Base-by-base conservation (phyloP, 805 yeast species). In the Yamadazyma takamatsuzukensis region DNA sequence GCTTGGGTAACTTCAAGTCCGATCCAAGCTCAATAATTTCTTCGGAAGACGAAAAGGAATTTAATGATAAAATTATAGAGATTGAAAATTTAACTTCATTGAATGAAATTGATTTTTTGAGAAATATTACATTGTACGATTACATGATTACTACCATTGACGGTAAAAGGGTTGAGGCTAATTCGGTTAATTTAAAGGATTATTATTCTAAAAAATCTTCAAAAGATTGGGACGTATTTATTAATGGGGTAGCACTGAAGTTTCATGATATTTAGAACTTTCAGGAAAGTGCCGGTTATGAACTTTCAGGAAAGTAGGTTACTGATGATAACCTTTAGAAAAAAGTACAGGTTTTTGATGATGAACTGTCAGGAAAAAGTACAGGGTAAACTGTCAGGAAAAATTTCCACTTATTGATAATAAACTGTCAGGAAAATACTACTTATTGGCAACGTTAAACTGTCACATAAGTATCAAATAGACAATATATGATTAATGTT, bases 81-180 rank as follows among this genome's bases (percentile, higher is more conserved):
- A n/a, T 52, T 61, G 1, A 51, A 51, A n/a, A 37, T 6, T 32
- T 34, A 27, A 17, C 21, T 6, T 12, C 56, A 4, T 46, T 58
- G 4, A 46, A 49, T 21, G 76, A 72, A 38, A 29, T 57, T 3
- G 51, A 54, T n/a, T 42, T 70, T 5, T 41, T 67, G 6, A 49
- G 55, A 38, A 45, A 57, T 36, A 49, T 64, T 3, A 53, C 67
- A 0, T 27, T 57, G 19, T 68, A 56, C 42, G 71, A 67, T 26
- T 59, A 47, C 25, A 26, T 68, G n/a, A 29, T 45, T 0, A 32
- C 48, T 7, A 30, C 33, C 8, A 33, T n/a, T 4, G 19, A 35
- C 2, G 37, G 30, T 7, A 25, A 18, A 12, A 12, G 22, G 6
- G 29, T n/a, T n/a, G n/a, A n/a, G n/a, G n/a, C n/a, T n/a, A n/a